These are phyloP conservation scores for Solanum hybrid DNA, from an alignment of 305 asterid species.

Conservation along the genomic window DNA sequence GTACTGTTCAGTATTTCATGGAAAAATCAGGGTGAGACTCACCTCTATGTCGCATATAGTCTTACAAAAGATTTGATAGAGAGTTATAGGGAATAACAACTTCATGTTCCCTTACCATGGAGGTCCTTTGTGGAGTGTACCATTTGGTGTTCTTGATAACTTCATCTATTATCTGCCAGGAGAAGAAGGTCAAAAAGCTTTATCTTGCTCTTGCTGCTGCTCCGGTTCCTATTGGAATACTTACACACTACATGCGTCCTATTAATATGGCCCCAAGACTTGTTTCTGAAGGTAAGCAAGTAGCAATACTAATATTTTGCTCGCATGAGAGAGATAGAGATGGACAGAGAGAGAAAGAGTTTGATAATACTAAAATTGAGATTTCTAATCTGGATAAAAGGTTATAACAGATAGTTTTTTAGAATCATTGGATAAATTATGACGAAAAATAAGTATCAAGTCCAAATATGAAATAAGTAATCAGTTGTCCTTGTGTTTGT, in stretches of 20 bases:
- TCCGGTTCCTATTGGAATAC: conserved; percentile 60
- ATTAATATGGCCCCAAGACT: conserved; percentile 75
- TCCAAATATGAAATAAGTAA: background rate
- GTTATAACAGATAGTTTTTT: background rate
- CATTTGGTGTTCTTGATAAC: background rate
- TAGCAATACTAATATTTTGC: background rate
- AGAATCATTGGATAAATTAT: background rate
- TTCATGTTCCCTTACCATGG: background rate
- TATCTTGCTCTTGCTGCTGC: conserved; percentile 88
- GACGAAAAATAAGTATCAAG: background rate
- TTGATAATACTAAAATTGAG: background rate
- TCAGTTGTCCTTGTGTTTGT: background rate
- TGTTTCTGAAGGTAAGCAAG: conserved; percentile 51
- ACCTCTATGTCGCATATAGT: background rate
- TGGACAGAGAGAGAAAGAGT: background rate
- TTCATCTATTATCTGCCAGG: conserved; percentile 27
- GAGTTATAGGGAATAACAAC: background rate
- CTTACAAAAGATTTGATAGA: background rate
- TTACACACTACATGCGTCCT: conserved; percentile 92
- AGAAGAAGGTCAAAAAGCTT: conserved; percentile 75
- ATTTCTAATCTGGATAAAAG: background rate
- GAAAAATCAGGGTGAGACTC: conserved; percentile 75
- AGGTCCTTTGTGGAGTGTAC: background rate
- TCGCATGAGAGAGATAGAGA: background rate
- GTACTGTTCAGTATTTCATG: conserved; percentile 80